Evolutionary conservation across 352 stramenopile genomes (phyloP).

Genomic region (Globisporangium perplexum): DNA sequence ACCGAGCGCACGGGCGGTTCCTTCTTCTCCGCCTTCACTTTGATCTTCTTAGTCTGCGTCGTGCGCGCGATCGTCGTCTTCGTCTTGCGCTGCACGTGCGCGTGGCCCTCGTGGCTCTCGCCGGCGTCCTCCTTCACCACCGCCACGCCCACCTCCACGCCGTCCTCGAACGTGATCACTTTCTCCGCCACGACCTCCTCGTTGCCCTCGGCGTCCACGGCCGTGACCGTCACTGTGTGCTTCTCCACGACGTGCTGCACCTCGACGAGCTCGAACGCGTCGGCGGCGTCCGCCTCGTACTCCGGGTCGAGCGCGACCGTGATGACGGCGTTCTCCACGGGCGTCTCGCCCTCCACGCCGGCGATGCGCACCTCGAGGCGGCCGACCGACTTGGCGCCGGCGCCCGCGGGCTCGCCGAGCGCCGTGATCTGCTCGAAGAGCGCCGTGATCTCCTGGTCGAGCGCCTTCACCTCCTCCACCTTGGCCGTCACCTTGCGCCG

Average conservation of each 20-base stretch:
- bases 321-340: slow-evolving; percentile 48
- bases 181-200: slow-evolving; percentile 17
- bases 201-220: slow-evolving; percentile 24
- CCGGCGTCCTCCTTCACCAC: slow-evolving; percentile 22
- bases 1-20: slow-evolving; percentile 30
- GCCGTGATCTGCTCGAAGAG: slow-evolving; percentile 68
- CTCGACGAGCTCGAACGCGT: slow-evolving; percentile 29
- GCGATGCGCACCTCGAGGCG: slow-evolving; percentile 57
- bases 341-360: slow-evolving; percentile 49
- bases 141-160: slow-evolving; percentile 34
- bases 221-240: slow-evolving; percentile 44
- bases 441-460: slow-evolving; percentile 67
- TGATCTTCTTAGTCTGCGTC: slow-evolving; percentile 48
- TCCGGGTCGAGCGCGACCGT: slow-evolving; percentile 69
- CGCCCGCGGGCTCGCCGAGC: slow-evolving; percentile 30
- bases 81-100: slow-evolving; percentile 36
- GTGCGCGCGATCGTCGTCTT: slow-evolving; percentile 57
- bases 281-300: slow-evolving; percentile 52
- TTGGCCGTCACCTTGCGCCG: slow-evolving; percentile 73
- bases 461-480: slow-evolving; percentile 67
- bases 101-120: slow-evolving; percentile 1
- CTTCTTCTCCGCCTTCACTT: slow-evolving; percentile 45
- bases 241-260: slow-evolving; percentile 54
- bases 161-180: slow-evolving; percentile 20
- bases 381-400: slow-evolving; percentile 60